These are phyloP conservation scores for Colletotrichum sp. DNA, from an alignment of 2,329 filamentous ascomycete genomes.

Conservation along the genomic window DNA sequence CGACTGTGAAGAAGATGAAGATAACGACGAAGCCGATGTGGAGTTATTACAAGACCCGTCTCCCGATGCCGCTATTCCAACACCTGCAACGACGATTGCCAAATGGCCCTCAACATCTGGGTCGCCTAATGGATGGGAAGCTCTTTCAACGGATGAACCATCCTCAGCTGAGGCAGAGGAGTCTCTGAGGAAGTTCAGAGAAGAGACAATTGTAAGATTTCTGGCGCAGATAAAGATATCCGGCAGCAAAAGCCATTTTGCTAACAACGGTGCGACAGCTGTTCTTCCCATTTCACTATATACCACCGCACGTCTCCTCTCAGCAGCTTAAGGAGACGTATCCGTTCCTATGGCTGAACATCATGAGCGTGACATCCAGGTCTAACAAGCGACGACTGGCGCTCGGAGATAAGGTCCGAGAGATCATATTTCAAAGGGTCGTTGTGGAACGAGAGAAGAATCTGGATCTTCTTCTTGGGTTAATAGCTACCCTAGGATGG, in stretches of 20 bases:
- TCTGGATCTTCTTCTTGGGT: not conserved
- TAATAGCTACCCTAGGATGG: not conserved
- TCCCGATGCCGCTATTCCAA: not conserved
- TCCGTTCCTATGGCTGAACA: not conserved
- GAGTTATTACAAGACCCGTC: accelerated
- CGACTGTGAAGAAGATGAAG: accelerated
- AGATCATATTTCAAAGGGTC: not conserved
- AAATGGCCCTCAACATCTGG: not conserved
- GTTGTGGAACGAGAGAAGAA: not conserved
- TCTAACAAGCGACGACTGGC: not conserved
- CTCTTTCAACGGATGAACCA: not conserved
- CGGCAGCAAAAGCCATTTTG: too few relatives aligned
- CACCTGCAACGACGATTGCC: not conserved
- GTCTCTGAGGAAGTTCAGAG: not conserved
- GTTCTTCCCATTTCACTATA: not conserved
- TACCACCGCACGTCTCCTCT: not conserved
- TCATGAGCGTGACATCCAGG: not conserved
- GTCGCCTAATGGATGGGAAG: accelerated
- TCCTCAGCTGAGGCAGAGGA: not conserved
- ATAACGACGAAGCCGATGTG: not conserved
- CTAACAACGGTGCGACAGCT: accelerated
- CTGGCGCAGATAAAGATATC: accelerated
- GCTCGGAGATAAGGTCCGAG: not conserved
- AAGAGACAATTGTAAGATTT: not conserved
- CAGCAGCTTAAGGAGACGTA: not conserved